Conservation (phyloP, 139 green algal genomes). For the Deuterostichococcus epilithicus region DNA sequence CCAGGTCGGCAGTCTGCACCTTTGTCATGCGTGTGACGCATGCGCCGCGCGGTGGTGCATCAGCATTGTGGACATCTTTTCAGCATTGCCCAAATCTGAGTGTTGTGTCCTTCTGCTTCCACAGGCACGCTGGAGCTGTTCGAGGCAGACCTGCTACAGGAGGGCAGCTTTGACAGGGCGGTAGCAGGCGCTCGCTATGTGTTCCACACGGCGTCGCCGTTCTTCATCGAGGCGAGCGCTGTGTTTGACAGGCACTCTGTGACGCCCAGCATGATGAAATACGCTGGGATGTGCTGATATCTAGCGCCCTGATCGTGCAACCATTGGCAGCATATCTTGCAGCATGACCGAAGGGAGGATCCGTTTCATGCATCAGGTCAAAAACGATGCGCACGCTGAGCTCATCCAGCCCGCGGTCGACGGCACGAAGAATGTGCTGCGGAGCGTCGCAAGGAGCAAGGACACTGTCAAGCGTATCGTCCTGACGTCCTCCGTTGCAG, state of each 20-base stretch:
- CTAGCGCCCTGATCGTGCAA: no score
- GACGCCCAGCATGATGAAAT: no score
- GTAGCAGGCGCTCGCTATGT: slow-evolving; percentile 45
- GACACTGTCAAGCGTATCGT: slow-evolving; percentile 44
- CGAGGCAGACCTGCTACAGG: slow-evolving; percentile 30
- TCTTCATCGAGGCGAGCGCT: slow-evolving; percentile 46
- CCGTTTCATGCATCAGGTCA: background rate
- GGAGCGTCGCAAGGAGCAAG: slow-evolving; percentile 34
- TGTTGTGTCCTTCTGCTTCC: no score
- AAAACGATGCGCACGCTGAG: slow-evolving; percentile 20
- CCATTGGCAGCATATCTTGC: no score
- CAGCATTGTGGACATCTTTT: background rate
- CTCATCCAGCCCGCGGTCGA: slow-evolving; percentile 62
- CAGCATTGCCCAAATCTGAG: no score
- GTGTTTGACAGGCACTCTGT: no score
- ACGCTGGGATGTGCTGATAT: no score
- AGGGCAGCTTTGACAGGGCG: slow-evolving; percentile 46
- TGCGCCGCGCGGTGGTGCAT: background rate
- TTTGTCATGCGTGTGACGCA: no score
- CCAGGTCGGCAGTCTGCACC: background rate
- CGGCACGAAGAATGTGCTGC: slow-evolving; percentile 58
- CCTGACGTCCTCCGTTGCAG: slow-evolving; percentile 65
- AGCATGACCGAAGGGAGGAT: no score
- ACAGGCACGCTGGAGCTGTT: slow-evolving; percentile 18
- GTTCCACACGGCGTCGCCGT: slow-evolving; percentile 74